Evolutionary conservation across 306 rosid species (phyloP).

Genomic region (Fragaria nilgerrensis): DNA sequence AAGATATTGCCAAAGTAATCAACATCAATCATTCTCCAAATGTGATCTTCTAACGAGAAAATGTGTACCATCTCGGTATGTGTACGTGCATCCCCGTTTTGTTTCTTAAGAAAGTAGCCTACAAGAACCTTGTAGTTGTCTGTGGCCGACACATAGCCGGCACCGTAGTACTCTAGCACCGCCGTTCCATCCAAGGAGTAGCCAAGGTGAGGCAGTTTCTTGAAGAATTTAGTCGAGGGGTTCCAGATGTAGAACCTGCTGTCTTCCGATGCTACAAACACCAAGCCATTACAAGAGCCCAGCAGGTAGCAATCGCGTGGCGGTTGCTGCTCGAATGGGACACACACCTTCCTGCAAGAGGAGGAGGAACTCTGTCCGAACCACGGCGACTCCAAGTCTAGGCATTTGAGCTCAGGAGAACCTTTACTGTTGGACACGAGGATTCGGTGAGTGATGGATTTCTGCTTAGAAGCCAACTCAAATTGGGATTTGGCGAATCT

Average conservation of each 20-base stretch:
- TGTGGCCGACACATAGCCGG: background rate
- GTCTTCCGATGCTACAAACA: background rate
- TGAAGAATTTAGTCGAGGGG: background rate
- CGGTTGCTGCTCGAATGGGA: background rate
- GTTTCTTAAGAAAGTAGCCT: background rate
- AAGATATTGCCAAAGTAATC: background rate
- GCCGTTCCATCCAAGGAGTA: background rate
- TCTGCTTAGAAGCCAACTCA: background rate
- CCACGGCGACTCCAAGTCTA: background rate
- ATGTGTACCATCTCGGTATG: background rate
- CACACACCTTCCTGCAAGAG: background rate
- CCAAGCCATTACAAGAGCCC: background rate
- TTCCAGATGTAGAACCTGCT: background rate
- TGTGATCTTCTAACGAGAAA: background rate
- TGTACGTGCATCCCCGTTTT: too few species aligned
- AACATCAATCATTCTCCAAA: background rate
- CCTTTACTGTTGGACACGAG: background rate
- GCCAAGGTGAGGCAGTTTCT: background rate
- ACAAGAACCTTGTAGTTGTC: background rate
- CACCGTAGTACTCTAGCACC: background rate
- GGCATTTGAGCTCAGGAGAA: background rate
- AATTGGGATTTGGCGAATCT: background rate
- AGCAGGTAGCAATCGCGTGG: background rate
- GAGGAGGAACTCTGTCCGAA: background rate
- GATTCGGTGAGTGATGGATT: background rate